These are phyloP conservation scores for Berkeleyomyces rouxiae DNA, from an alignment of 2,329 filamentous ascomycete genomes.

Conservation along the genomic window DNA sequence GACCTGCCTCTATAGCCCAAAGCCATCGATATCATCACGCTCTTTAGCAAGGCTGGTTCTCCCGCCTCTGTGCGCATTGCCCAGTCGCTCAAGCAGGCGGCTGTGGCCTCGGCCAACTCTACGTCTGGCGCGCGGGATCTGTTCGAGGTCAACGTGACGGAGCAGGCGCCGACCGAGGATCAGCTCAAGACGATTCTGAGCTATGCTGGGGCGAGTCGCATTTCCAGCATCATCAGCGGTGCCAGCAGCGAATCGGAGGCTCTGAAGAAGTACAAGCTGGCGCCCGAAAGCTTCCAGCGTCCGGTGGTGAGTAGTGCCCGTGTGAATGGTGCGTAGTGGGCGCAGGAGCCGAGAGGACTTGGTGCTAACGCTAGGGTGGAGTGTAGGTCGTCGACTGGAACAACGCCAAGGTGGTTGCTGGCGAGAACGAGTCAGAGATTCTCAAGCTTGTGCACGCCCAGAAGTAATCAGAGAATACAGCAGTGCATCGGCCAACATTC, in stretches of 20 bases:
- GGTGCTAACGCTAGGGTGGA: slow-evolving; percentile 17
- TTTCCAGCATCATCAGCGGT: slow-evolving; percentile 49
- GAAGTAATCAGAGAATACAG: not conserved
- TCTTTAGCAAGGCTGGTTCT: slow-evolving; percentile 76
- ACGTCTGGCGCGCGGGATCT: slow-evolving; percentile 34
- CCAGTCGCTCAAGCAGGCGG: slow-evolving; percentile 54
- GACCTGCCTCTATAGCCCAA: slow-evolving; percentile 39
- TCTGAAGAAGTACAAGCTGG: slow-evolving; percentile 58
- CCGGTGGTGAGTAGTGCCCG: slow-evolving; percentile 48
- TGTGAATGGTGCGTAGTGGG: not conserved
- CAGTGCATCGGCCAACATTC: not conserved
- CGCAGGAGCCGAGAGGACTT: not conserved
- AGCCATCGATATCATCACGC: slow-evolving; percentile 76
- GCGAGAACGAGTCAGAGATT: slow-evolving; percentile 77
- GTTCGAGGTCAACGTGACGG: slow-evolving; percentile 77
- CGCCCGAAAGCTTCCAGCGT: slow-evolving; percentile 48
- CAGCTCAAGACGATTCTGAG: slow-evolving; percentile 73
- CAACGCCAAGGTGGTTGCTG: slow-evolving; percentile 63
- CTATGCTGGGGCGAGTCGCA: slow-evolving; percentile 52
- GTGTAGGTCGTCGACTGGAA: slow-evolving; percentile 71
- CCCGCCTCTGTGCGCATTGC: slow-evolving; percentile 57
- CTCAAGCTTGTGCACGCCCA: slow-evolving; percentile 56
- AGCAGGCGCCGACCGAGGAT: slow-evolving; percentile 61
- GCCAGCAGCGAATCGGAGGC: slow-evolving; percentile 63
- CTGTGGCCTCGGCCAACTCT: slow-evolving; percentile 32